Conservation (phyloP, 1,284 basidiomycete genomes). For the Trichosporon sp. region DNA sequence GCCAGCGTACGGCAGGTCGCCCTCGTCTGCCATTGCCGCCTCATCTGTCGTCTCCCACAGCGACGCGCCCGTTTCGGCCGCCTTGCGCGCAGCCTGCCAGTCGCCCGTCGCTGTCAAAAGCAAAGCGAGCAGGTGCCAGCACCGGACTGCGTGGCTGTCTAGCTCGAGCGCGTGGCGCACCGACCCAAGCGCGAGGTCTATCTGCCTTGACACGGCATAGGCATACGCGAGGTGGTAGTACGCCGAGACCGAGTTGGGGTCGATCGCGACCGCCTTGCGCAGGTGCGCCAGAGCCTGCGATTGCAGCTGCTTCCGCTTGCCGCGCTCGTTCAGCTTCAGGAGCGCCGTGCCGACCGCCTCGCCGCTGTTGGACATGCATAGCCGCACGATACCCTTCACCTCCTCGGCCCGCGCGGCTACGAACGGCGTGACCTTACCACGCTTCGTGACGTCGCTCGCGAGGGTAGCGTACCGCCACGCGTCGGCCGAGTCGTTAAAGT, state of each 20-base stretch:
- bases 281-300: slow-evolving; percentile 59
- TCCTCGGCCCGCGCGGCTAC: slow-evolving; percentile 38
- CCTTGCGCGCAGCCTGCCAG: slow-evolving; percentile 69
- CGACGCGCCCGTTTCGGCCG: slow-evolving; percentile 65
- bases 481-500: slow-evolving; percentile 41
- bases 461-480: slow-evolving; percentile 44
- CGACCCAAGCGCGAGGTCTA: slow-evolving; percentile 62
- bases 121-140: slow-evolving; percentile 88
- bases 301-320: slow-evolving; percentile 59
- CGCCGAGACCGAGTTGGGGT: slow-evolving; percentile 57
- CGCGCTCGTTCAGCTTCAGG: slow-evolving; percentile 55
- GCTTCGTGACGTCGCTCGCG: slow-evolving; percentile 38
- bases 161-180: slow-evolving; percentile 72
- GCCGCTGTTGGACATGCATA: slow-evolving; percentile 42
- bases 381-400: slow-evolving; percentile 45
- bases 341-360: slow-evolving; percentile 1
- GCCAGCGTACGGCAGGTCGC: slow-evolving; percentile 17
- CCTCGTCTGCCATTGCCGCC: slow-evolving; percentile 15
- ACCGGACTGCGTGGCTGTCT: slow-evolving; percentile 64
- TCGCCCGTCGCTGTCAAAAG: slow-evolving; percentile 73
- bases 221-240: slow-evolving; percentile 76
- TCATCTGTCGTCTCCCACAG: slow-evolving; percentile 52
- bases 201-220: slow-evolving; percentile 64
- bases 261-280: slow-evolving; percentile 54
- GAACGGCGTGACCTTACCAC: slow-evolving; percentile 6